Conservation (phyloP, 164 flowering plant genomes). For the Berberis thunbergii region DNA sequence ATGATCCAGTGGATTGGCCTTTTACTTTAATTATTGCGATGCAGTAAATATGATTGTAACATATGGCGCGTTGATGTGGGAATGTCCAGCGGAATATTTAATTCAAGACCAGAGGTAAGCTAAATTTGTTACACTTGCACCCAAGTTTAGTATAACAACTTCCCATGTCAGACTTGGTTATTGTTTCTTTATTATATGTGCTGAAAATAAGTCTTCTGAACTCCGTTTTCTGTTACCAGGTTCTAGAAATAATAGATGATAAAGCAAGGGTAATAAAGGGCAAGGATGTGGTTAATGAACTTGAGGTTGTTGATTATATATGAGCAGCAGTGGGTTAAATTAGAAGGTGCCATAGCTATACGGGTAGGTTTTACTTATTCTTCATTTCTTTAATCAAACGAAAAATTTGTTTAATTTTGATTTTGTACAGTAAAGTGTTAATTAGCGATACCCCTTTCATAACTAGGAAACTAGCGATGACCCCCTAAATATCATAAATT, state of each 20-base stretch:
- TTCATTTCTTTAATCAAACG: too few relatives aligned
- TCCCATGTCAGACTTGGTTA: too few relatives aligned
- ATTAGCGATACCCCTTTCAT: too few relatives aligned
- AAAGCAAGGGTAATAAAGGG: conserved; percentile 51
- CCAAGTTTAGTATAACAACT: too few relatives aligned
- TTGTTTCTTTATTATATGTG: background rate
- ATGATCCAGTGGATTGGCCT: background rate
- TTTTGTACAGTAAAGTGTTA: too few relatives aligned
- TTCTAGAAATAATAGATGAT: conserved; percentile 55
- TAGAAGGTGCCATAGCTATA: conserved; percentile 12
- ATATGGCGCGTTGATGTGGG: conserved; percentile 94
- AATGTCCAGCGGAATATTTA: conserved; percentile 89
- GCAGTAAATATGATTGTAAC: conserved; percentile 68
- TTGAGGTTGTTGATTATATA: conserved; percentile 41
- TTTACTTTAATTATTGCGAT: conserved; percentile 7
- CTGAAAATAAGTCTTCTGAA: background rate
- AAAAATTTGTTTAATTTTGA: too few relatives aligned
- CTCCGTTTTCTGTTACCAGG: conserved; percentile 27
- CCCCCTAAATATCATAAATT: too few relatives aligned
- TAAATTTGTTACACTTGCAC: background rate
- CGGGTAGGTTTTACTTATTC: background rate
- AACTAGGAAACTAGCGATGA: too few relatives aligned
- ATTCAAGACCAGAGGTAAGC: conserved; percentile 88
- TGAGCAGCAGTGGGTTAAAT: conserved; percentile 15
- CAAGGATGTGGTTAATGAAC: conserved; percentile 27